A percentile compares a stretch with the other conserved stretches of the same genome.
These are phyloP conservation scores for Cyathus striatus DNA, from an alignment of 768 basidiomycete genomes.

Conservation along the genomic window DNA sequence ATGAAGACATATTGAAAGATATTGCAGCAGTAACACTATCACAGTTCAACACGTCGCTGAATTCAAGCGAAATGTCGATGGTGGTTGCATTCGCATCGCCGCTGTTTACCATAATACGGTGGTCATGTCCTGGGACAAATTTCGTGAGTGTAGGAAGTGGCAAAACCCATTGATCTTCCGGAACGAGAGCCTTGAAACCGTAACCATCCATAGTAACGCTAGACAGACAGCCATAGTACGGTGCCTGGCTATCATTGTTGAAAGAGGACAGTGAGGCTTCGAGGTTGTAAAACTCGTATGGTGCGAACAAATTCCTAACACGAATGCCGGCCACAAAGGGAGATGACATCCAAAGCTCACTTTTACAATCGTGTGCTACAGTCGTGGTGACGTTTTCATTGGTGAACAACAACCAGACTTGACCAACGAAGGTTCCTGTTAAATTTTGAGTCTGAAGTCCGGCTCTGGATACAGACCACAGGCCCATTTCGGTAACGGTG, in stretches of 20 bases:
- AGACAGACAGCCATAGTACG: constrained; percentile 72
- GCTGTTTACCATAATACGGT: constrained; percentile 50
- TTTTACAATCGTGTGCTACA: constrained; percentile 58
- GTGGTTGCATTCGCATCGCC: constrained; percentile 48
- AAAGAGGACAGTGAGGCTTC: constrained; percentile 61
- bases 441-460: constrained; percentile 60
- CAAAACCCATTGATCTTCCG: constrained; percentile 56
- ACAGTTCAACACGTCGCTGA: constrained; percentile 75
- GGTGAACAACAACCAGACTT: constrained; percentile 81
- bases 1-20: constrained; percentile 64
- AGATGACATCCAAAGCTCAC: constrained; percentile 67
- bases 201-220: constrained; percentile 64
- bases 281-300: constrained; percentile 77
- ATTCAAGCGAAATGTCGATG: constrained; percentile 71
- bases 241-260: constrained; percentile 49
- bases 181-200: constrained; percentile 82
- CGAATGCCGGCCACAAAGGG: constrained; percentile 59
- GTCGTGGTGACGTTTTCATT: constrained; percentile 77
- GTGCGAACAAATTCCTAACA: constrained; percentile 75
- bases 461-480: constrained; percentile 77
- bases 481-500: constrained; percentile 80
- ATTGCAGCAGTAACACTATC: constrained; percentile 57
- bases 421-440: constrained; percentile 52
- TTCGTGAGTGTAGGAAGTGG: constrained; percentile 72
- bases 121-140: constrained; percentile 85